These are phyloP conservation scores for Aspergillus viridinutans DNA, from an alignment of 2,329 filamentous ascomycete genomes.

Conservation along the genomic window DNA sequence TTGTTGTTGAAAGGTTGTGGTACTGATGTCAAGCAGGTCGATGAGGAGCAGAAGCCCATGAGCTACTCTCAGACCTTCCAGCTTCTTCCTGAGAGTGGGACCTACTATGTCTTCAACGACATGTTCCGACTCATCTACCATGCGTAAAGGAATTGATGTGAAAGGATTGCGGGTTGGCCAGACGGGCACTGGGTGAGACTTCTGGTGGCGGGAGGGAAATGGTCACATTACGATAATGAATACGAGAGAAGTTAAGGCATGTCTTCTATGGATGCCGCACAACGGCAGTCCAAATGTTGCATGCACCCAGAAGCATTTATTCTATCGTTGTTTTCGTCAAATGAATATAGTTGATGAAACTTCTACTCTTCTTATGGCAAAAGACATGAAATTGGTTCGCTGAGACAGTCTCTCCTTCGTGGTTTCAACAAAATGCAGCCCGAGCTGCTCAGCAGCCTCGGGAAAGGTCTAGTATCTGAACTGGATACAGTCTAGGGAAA, in stretches of 20 bases:
- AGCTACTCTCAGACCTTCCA: constrained; percentile 90
- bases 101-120: constrained; percentile 90
- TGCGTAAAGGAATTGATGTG: constrained; percentile 8
- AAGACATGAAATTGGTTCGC: not conserved
- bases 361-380: not conserved
- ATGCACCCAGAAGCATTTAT: not conserved
- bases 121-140: constrained; percentile 83
- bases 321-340: not conserved
- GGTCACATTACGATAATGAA: constrained; percentile 15
- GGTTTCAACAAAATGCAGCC: not conserved
- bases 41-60: constrained; percentile 81
- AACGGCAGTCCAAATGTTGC: not conserved
- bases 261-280: not conserved
- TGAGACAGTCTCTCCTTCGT: not conserved
- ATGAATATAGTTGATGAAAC: not conserved
- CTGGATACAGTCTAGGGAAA: not conserved
- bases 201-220: not conserved
- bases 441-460: not conserved
- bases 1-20: not conserved
- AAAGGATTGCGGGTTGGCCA: not conserved
- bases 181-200: not conserved
- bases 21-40: constrained; percentile 55
- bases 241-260: not conserved
- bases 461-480: no score
- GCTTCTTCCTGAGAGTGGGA: constrained; percentile 62